These are phyloP conservation scores for Musa itinerans DNA, from an alignment of 176 grass and related monocot species.

Conservation along the genomic window DNA sequence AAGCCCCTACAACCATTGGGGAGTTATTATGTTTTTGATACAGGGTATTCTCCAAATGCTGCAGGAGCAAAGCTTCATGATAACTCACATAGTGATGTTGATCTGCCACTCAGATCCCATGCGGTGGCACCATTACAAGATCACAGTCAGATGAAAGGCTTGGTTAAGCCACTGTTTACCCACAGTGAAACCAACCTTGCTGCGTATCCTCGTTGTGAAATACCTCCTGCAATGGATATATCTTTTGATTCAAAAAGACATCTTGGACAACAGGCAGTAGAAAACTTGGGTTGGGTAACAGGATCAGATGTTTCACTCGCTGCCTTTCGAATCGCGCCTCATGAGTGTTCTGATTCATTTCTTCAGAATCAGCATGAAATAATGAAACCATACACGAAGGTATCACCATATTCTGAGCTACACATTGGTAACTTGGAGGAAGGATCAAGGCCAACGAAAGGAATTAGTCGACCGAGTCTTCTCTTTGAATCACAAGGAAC, in stretches of 20 bases:
- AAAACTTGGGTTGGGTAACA: slow-evolving; percentile 11
- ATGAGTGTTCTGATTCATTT: slow-evolving; percentile 62
- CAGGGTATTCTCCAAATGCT: slow-evolving; percentile 20
- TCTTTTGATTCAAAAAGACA: slow-evolving; percentile 47
- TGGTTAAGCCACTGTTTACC: slow-evolving; percentile 12
- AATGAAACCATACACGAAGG: slow-evolving; percentile 22
- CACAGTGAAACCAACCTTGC: slow-evolving; percentile 35
- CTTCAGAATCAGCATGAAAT: slow-evolving; percentile 27
- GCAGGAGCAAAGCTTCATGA: slow-evolving; percentile 18
- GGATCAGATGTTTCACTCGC: slow-evolving; percentile 23
- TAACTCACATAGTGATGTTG: slow-evolving; percentile 23
- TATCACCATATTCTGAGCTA: slow-evolving; percentile 34
- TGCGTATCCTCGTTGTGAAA: slow-evolving; percentile 30
- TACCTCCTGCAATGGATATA: slow-evolving; percentile 25
- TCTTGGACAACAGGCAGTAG: slow-evolving; percentile 19
- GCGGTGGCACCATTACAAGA: slow-evolving; percentile 19
- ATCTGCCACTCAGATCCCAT: slow-evolving; percentile 15
- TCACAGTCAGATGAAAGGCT: slow-evolving; percentile 32
- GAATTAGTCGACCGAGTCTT: neutral
- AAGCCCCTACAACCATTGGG: slow-evolving; percentile 18
- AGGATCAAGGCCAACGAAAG: slow-evolving; percentile 16
- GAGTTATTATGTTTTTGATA: slow-evolving; percentile 30
- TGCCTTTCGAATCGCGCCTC: slow-evolving; percentile 38
- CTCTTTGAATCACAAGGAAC: neutral
- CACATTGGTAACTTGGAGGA: slow-evolving; percentile 30